These are phyloP conservation scores for Nitzschia sp. DNA, from an alignment of 108 stramenopile species.

Conservation along the genomic window DNA sequence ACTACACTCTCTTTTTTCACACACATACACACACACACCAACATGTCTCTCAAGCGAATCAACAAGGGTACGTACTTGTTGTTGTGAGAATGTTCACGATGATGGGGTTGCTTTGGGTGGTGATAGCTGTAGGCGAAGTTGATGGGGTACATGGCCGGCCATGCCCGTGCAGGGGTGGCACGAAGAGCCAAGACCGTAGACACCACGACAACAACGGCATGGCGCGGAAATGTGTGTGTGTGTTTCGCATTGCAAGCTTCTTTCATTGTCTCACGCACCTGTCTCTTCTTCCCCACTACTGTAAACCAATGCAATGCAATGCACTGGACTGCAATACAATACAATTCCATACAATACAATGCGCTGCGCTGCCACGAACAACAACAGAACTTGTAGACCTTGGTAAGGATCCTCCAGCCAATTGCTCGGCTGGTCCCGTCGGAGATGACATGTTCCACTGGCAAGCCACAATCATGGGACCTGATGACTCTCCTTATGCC, in stretches of 20 bases:
- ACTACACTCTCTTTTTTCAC: background rate
- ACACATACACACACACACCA: constrained; percentile 5
- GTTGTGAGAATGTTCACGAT: background rate
- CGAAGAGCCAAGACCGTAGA: no score
- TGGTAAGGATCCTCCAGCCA: constrained; percentile 98
- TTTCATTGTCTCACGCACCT: background rate
- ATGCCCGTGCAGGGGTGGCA: background rate
- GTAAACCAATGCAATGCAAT: background rate
- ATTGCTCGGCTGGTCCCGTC: constrained; percentile 99
- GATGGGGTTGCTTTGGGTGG: no score
- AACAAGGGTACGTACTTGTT: constrained; percentile 71
- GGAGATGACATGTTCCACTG: constrained; percentile 98
- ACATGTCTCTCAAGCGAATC: constrained; percentile 89
- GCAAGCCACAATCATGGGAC: constrained; percentile 98
- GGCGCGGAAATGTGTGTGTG: no score
- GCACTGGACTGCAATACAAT: no score
- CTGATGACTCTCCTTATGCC: constrained; percentile 94
- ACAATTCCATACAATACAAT: background rate
- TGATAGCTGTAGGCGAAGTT: no score
- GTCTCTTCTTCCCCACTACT: constrained; percentile 5
- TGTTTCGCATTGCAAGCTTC: no score
- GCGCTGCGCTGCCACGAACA: no score
- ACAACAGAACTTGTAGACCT: constrained; percentile 92
- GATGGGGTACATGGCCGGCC: background rate
- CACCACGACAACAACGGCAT: no score